Evolutionary conservation across 192 early-diverging fungal genomes (phyloP), one percentile per base, ranked within the genome.

Genomic region (Mortierella alpina): DNA sequence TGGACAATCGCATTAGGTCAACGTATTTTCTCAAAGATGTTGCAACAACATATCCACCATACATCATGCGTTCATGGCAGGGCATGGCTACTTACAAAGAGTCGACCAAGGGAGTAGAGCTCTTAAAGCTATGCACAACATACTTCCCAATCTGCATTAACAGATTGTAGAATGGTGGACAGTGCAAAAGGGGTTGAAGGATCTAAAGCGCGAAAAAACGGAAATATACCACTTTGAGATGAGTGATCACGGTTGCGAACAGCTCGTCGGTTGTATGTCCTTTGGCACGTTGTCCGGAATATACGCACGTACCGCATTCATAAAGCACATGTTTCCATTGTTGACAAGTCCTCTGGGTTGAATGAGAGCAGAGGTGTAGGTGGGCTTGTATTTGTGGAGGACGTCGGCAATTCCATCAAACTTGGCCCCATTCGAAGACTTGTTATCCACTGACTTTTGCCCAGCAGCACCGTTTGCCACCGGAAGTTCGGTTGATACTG

Each of bases 271-370:
- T 59, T 53, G 20, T 56, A n/a, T 58, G 39, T n/a, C 18, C 17
- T 17, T 1, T 14, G 23, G 23, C 22, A 22, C 42, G n/a, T 15
- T 0, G 58, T 41, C 20, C 6, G n/a, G 9, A 2, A 15, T n/a
- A 59, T 18, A 62, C 13, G 44, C 13, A 73, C 82, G 44, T 88
- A 98, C 94, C 49, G 93, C 95, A 78, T 99, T 99, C 93, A 99
- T 95, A 76, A 96, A 99, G 84, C 98, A 99, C 87, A 93, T 97
- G 84, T 99, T 99, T 42, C 97, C 97, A 58, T 90, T 94, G 82
- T 99, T 99, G 60, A 97, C 90, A 48, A 99, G 88, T 4, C 98
- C 98, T 40, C 98, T 91, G 14, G 98, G 97, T 66, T 92, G 88
- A 46, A 94, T 75, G 41, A 89, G 67, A 20, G 78, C 59, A 11